phyloP scores from a whole-genome alignment of 2,329 filamentous ascomycete genomes.

The Rachicladosporium sp. region DNA sequence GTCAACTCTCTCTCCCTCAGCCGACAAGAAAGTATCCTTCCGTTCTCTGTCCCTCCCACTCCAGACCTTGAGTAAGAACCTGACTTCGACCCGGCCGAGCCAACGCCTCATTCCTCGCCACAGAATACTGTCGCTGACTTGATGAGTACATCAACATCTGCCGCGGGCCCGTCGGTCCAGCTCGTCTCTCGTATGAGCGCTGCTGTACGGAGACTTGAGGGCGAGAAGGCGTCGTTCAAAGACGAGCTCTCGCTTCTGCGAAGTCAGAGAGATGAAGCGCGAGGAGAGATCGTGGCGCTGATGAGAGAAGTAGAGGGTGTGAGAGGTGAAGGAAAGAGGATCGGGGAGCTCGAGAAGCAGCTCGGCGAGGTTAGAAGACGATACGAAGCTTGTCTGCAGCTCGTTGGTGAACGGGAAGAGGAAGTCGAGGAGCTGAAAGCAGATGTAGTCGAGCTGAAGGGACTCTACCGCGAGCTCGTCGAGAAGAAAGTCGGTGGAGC shows the following conservation, averaged over 20 bases:
- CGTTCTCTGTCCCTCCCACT: conserved; percentile 27
- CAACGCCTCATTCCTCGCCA: conserved; percentile 42
- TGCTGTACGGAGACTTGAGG: conserved; percentile 79
- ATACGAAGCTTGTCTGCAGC: conserved; percentile 84
- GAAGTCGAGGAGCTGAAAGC: conserved; percentile 78
- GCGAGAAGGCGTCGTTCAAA: conserved; percentile 75
- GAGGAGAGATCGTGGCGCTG: conserved; percentile 77
- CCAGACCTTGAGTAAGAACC: conserved; percentile 39
- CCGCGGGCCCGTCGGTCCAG: conserved; percentile 83
- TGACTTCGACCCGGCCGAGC: conserved; percentile 44
- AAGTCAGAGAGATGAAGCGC: conserved; percentile 79
- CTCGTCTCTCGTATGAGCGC: conserved; percentile 93
- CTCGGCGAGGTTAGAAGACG: conserved; percentile 58
- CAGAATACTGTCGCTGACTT: conserved; percentile 53
- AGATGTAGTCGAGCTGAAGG: conserved; percentile 87
- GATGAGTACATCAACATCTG: conserved; percentile 56
- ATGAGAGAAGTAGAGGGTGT: conserved; percentile 77
- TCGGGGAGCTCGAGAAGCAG: conserved; percentile 55
- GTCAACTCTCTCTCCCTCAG: conserved; percentile 19
- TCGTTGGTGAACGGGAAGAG: conserved; percentile 96
- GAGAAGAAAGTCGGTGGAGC: conserved; percentile 34
- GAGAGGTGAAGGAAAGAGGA: conserved; percentile 45
- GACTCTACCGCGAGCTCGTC: conserved; percentile 87
- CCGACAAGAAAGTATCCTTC: conserved; percentile 36
- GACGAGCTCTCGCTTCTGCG: conserved; percentile 74